Conservation (phyloP, 331 rosid species). For the Pyrus hybrid region DNA sequence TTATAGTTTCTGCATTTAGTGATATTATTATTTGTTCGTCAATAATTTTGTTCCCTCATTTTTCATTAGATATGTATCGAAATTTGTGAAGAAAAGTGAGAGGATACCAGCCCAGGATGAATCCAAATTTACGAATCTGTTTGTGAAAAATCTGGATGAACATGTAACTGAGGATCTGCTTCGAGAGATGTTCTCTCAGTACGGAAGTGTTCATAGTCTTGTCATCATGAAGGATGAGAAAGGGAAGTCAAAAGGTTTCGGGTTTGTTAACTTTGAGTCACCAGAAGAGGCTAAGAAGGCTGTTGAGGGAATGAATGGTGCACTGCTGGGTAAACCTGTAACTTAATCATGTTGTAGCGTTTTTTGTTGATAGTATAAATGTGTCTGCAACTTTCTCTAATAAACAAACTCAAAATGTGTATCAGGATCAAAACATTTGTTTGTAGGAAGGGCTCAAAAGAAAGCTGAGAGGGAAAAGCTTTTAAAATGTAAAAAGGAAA, state of each 20-base stretch:
- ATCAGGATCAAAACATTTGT: slow-evolving; percentile 6
- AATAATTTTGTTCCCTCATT: background rate
- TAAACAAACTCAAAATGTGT: too few relatives aligned
- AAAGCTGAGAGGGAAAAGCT: background rate
- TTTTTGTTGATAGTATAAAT: background rate
- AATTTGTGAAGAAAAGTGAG: slow-evolving; percentile 2
- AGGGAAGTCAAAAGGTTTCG: slow-evolving; percentile 15
- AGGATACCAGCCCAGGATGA: background rate
- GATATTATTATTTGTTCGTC: background rate
- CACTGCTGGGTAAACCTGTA: background rate
- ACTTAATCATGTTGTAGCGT: background rate
- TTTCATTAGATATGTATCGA: slow-evolving; percentile 5
- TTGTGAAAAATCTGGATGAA: slow-evolving; percentile 9
- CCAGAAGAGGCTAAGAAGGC: slow-evolving; percentile 12
- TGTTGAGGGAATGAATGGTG: slow-evolving; percentile 2
- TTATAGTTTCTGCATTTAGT: too few relatives aligned
- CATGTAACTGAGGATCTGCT: slow-evolving; percentile 7
- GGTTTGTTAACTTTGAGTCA: slow-evolving; percentile 5
- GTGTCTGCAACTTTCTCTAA: background rate
- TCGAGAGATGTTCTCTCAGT: background rate
- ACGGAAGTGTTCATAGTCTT: slow-evolving; percentile 4
- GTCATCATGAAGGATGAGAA: slow-evolving; percentile 8
- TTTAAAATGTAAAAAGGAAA: background rate
- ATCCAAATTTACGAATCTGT: slow-evolving; percentile 5
- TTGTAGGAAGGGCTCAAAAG: slow-evolving; percentile 15